Evolutionary conservation across 768 basidiomycete species (phyloP).

Genomic region (Boletales sp.): DNA sequence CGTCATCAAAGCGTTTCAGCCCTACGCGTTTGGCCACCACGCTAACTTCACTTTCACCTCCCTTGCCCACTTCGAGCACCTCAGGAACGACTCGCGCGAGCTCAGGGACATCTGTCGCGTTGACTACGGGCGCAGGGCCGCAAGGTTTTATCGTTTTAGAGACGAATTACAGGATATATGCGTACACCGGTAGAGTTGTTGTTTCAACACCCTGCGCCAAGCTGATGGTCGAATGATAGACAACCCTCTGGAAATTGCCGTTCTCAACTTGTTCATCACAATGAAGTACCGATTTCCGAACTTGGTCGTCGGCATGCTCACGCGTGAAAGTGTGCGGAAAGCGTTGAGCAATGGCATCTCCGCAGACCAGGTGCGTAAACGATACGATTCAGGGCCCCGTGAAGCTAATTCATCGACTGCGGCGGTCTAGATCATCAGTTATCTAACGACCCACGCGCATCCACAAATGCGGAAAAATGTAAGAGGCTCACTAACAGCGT

Average conservation of each 20-base stretch:
- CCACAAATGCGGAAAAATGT: constrained; percentile 97
- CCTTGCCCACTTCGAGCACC: constrained; percentile 55
- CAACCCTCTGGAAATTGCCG: constrained; percentile 94
- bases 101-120: constrained; percentile 21
- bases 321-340: constrained; percentile 91
- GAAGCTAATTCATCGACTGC: constrained; percentile 12
- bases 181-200: constrained; percentile 76
- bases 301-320: constrained; percentile 93
- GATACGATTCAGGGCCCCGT: constrained; percentile 12
- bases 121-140: constrained; percentile 52
- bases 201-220: constrained; percentile 2
- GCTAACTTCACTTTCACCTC: constrained; percentile 85
- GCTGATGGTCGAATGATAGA: constrained; percentile 45
- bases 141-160: constrained; percentile 96
- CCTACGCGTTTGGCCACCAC: constrained; percentile 95
- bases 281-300: constrained; percentile 95
- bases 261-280: constrained; percentile 89
- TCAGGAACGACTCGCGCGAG: constrained; percentile 15
- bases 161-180: constrained; percentile 97
- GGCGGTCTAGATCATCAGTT: constrained; percentile 80
- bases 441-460: constrained; percentile 91
- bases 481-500: constrained; percentile 20
- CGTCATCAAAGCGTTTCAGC: constrained; percentile 77
- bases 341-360: constrained; percentile 94
- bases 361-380: constrained; percentile 77